Evolutionary conservation across 257 asterid genomes (phyloP), one percentile per base, ranked within the genome.

Genomic region (Avicennia marina): DNA sequence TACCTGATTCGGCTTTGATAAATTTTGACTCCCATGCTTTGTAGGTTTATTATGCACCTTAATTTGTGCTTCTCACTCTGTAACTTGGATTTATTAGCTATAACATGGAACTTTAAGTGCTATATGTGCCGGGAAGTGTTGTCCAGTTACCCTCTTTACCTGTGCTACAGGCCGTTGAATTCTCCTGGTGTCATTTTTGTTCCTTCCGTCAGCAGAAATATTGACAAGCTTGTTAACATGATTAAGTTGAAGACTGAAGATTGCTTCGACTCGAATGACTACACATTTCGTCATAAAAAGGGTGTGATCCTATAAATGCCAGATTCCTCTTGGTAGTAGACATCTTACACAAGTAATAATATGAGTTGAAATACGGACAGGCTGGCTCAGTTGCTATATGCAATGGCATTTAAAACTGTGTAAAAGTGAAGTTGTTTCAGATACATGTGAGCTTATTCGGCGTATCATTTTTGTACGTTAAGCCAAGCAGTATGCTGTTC

Each of bases 81-180:
- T n/a, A n/a, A n/a, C n/a, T n/a, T 18, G 13, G 11, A 18, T 40
- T 1, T 36, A 4, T 11, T 16, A 1, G 20, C 46, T 40, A 39
- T 13, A 0, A 6, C 16, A 16, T 40, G n/a, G 21, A 40, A 15
- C 9, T 31, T 40, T 1, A 40, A 40, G 2, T 40, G 6, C 12
- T 16, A 42, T 17, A 41, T 8, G 22, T 41, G 22, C 47, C 7
- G 7, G 22, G 11, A 6, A 41, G 4, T 5, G 17, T 15, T 42
- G 11, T 8, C 40, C 11, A 21, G 31, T 18, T n/a, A 24, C 38
- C 24, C 16, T 21, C 61, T 39, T 54, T 4, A 54, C 17, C 47
- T 17, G 12, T 34, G 3, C 11, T 64, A 50, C 70, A 64, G 48
- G 63, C 50, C n/a, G 18, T 12, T 21, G 31, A n/a, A 21, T 39